Percentiles rank a stretch among this genome's conserved stretches.
phyloP scores from a whole-genome alignment of 345 rosid species.

The Melaleuca quinquenervia region DNA sequence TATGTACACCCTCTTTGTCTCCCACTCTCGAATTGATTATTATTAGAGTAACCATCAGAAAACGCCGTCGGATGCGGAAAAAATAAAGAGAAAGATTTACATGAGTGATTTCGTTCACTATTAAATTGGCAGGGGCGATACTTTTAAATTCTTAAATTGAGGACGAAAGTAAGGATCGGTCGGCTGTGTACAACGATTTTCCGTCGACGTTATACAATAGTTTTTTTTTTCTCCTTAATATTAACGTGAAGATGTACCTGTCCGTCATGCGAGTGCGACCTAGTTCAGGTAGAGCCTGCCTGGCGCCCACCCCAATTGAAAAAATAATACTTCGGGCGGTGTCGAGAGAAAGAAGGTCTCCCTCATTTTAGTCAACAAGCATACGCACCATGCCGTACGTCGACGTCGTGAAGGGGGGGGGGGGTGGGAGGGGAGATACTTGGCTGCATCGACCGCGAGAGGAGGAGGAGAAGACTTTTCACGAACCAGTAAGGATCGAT shows the following conservation, averaged over 20 bases:
- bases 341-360: no score
- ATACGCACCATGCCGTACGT: no score
- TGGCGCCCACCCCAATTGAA: neutral
- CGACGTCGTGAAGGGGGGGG: no score
- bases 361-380: no score
- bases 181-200: fast-evolving
- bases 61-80: neutral
- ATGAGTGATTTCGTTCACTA: neutral
- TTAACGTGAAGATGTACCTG: neutral
- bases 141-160: neutral
- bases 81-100: neutral
- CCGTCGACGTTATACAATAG: neutral
- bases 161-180: neutral
- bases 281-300: neutral
- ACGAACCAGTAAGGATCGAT: neutral
- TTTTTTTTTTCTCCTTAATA: no score
- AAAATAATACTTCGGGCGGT: neutral
- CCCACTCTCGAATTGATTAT: neutral
- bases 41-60: neutral
- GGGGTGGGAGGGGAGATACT: neutral
- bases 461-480: neutral
- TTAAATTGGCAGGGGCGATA: neutral
- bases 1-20: fast-evolving
- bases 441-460: neutral
- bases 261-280: neutral